phyloP scores from a whole-genome alignment of 2,329 filamentous ascomycete genomes.

The Blastomyces gilchristii region DNA sequence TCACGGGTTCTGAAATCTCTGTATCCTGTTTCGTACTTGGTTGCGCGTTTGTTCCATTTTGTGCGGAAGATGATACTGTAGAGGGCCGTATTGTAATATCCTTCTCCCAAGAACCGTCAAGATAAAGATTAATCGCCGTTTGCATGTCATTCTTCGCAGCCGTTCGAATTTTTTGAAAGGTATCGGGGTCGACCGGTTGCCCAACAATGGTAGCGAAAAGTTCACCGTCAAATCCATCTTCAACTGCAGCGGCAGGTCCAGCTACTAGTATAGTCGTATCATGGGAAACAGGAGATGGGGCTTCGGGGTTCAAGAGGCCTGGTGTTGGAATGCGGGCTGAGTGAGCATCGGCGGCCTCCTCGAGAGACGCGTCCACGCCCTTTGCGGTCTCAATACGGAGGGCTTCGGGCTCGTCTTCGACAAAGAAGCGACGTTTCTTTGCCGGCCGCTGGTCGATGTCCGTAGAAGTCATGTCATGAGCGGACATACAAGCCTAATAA shows the following conservation, averaged over 20 bases:
- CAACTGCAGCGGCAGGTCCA: neutral
- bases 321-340: neutral
- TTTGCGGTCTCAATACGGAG: neutral
- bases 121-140: conserved; percentile 53
- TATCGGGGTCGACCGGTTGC: conserved; percentile 36
- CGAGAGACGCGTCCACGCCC: conserved; percentile 9
- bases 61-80: neutral
- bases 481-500: neutral
- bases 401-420: conserved; percentile 35
- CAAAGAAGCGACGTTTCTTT: conserved; percentile 56
- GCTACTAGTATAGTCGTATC: neutral
- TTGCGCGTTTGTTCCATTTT: neutral
- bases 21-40: neutral
- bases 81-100: conserved; percentile 10
- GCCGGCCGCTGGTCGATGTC: conserved; percentile 44
- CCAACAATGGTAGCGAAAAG: conserved; percentile 51
- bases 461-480: conserved; percentile 26
- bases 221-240: conserved; percentile 42
- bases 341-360: neutral
- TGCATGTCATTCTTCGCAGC: conserved; percentile 46
- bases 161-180: conserved; percentile 40
- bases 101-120: conserved; percentile 53
- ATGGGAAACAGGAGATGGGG: neutral
- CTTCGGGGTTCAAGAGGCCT: neutral
- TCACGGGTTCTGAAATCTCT: conserved; percentile 2